phyloP scores from a whole-genome alignment of 495 filamentous ascomycete genomes.

The Aspergillus baeticus region DNA sequence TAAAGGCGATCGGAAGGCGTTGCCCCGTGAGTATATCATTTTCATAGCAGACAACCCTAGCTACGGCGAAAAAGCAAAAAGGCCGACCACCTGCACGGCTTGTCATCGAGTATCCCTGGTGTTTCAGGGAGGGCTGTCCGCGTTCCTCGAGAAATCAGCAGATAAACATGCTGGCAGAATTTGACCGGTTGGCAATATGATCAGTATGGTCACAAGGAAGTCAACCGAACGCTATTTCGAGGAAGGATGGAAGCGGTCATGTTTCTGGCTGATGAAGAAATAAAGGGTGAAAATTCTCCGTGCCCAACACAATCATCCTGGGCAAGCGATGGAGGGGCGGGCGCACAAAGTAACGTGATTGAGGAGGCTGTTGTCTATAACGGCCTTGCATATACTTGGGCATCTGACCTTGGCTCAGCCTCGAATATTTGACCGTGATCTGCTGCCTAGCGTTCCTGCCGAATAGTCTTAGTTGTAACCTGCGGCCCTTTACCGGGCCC shows the following conservation, averaged over 20 bases:
- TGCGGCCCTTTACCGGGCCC: too few relatives aligned
- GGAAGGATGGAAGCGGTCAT: background rate
- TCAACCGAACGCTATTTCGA: background rate
- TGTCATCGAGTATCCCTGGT: background rate
- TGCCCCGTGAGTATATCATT: background rate
- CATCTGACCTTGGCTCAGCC: too few relatives aligned
- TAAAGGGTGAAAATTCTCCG: background rate
- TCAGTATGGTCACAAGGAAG: background rate
- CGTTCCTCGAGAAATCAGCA: background rate
- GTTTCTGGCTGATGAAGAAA: background rate
- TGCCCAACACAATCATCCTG: background rate
- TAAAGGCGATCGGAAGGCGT: background rate
- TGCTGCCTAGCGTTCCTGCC: too few relatives aligned
- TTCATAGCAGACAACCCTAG: background rate
- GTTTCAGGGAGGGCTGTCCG: background rate
- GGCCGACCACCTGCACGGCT: background rate
- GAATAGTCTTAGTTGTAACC: too few relatives aligned
- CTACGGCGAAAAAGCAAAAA: background rate
- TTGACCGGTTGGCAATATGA: too few relatives aligned
- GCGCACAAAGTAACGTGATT: background rate
- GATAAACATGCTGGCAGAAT: too few relatives aligned
- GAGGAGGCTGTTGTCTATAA: too few relatives aligned
- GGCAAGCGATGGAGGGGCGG: background rate
- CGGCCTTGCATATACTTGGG: too few relatives aligned
- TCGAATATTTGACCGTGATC: too few relatives aligned